phyloP scores from a whole-genome alignment of 257 asterid genomes.

The Petunia secreta region DNA sequence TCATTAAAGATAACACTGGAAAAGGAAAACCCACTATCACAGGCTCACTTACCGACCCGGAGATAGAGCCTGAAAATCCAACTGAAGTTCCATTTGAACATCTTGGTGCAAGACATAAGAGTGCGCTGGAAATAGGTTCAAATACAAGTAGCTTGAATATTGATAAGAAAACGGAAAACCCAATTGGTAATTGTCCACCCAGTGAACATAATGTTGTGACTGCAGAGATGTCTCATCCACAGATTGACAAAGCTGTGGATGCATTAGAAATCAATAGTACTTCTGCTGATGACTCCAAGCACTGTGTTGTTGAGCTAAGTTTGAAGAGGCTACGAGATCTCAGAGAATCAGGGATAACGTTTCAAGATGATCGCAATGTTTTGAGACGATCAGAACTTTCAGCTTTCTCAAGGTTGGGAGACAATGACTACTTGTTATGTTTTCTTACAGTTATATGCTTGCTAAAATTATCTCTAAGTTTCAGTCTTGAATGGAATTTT shows the following conservation, averaged over 20 bases:
- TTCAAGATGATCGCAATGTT: constrained; percentile 59
- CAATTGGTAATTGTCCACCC: constrained; percentile 32
- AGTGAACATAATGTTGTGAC: constrained; percentile 27
- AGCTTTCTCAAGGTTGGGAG: constrained; percentile 78
- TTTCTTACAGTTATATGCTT: not conserved
- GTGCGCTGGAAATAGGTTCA: constrained; percentile 31
- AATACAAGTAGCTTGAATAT: constrained; percentile 31
- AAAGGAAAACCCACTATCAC: constrained; percentile 41
- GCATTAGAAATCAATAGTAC: constrained; percentile 39
- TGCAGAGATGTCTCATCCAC: constrained; percentile 34
- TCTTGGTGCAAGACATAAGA: constrained; percentile 25
- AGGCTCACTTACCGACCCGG: constrained; percentile 37
- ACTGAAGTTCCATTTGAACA: constrained; percentile 32
- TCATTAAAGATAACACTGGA: constrained; percentile 39
- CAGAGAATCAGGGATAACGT: constrained; percentile 46
- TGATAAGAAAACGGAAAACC: constrained; percentile 35
- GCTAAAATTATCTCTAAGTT: not conserved
- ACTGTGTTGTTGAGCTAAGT: constrained; percentile 52
- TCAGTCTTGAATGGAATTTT: not conserved
- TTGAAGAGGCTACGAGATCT: constrained; percentile 67
- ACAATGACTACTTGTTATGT: constrained; percentile 14
- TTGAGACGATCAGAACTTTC: constrained; percentile 73
- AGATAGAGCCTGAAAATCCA: constrained; percentile 44
- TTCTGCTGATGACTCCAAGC: constrained; percentile 40
- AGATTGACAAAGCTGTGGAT: constrained; percentile 38